Evolutionary conservation across 805 yeast genomes (phyloP), one percentile per base, ranked within the genome.

Genomic region (Metschnikowia corniflorae): DNA sequence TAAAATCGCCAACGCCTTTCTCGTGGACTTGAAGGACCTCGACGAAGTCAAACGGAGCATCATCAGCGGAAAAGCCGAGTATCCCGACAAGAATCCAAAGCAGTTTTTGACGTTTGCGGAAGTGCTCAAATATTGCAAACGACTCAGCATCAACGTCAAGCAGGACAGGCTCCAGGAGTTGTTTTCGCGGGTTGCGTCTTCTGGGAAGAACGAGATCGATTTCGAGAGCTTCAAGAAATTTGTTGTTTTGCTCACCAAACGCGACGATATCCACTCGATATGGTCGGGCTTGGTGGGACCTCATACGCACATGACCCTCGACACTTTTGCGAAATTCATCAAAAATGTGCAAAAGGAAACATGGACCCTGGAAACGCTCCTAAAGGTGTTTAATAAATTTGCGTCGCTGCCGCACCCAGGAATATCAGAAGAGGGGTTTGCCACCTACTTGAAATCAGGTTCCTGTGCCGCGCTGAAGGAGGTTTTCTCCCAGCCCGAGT

Each of bases 151-250:
- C 23, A 81, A 82, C 53, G 75, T 88, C 43, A 78, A 86, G 20
- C 54, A 68, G n/a, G 61, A 49, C 5, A 69, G 70, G 46, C 57
- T 88, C 9, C 58, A 57, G 13, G 49, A 55, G 0, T 58, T 78
- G 2, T 91, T 87, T 50, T 54, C 65, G 15, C 58, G 59, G 16
- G 81, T 80, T 13, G 27, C 39, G 13, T 43, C 49, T 17, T 49
- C 45, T 8, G 29, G n/a, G 13, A 43, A 40, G 16, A 34, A 45
- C 16, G 70, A 70, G 18, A 61, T 91, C 16, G 73, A 75, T 43
- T 88, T 87, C 50, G 70, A 69, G 2, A 87, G 86, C 46, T 91
- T 91, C 58, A 82, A 85, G 53, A 54, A 57, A 15, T 87, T 89
- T 59, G 94, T 91, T 2, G 70, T 75, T 29, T 58, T 75, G 3